Conservation (phyloP, 2,329 filamentous ascomycete genomes). For the Tympanopsis confertula region DNA sequence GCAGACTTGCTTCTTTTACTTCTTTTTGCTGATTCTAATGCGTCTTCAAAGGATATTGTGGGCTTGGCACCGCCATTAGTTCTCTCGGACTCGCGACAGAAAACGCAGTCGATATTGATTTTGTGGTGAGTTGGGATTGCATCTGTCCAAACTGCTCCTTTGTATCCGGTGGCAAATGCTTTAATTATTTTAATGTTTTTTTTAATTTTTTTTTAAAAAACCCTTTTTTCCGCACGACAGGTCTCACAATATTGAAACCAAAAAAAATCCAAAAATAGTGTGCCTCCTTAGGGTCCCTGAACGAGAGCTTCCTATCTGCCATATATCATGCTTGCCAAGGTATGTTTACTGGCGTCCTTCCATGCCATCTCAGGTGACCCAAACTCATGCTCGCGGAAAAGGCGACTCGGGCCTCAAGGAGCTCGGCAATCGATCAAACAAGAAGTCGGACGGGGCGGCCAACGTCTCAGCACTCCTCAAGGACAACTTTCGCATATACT, state of each 20-base stretch:
- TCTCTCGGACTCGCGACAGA: conserved; percentile 48
- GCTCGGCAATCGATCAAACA: conserved; percentile 24
- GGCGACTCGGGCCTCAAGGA: conserved; percentile 32
- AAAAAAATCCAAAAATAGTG: conserved; percentile 31
- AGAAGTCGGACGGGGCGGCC: conserved; percentile 10
- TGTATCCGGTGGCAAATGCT: not conserved
- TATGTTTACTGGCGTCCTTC: conserved; percentile 13
- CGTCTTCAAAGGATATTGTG: conserved; percentile 49
- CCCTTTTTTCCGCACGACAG: not conserved
- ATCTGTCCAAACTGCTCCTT: not conserved
- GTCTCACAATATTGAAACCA: conserved; percentile 1
- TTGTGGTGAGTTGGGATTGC: conserved; percentile 39
- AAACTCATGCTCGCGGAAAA: conserved; percentile 5
- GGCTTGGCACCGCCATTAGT: conserved; percentile 57
- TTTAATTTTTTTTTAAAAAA: conserved; percentile 1
- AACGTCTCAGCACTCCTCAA: conserved; percentile 13
- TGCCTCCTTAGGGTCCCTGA: conserved; percentile 72
- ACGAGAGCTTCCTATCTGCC: conserved; percentile 48
- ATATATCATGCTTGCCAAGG: conserved; percentile 44
- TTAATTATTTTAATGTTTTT: not conserved
- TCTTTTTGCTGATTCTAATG: conserved; percentile 9
- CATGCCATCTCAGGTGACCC: conserved; percentile 2
- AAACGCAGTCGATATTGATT: conserved; percentile 55
- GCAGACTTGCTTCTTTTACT: conserved; percentile 4
- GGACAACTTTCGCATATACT: conserved; percentile 62